A percentile compares a stretch with the other conserved stretches of the same genome.
These are phyloP conservation scores for Globisporangium paddicum DNA, from an alignment of 352 stramenopile genomes.

Conservation along the genomic window DNA sequence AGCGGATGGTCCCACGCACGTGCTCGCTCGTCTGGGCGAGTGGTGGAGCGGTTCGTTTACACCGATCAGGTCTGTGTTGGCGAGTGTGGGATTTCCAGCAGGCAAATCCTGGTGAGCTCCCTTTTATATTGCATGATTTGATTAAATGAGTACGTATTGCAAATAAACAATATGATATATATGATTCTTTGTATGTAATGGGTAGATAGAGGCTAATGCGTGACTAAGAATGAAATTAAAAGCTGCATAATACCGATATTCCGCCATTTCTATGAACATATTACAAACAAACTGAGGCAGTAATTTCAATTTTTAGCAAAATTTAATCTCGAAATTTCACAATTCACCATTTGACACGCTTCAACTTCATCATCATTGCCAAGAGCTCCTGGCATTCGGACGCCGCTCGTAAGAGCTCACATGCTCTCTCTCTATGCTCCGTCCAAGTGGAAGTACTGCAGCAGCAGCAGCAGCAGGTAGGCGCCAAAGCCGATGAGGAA, in stretches of 20 bases:
- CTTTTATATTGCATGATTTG: neutral
- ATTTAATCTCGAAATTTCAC: neutral
- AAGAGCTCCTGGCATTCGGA: neutral
- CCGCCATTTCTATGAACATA: neutral
- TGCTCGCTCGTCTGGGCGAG: neutral
- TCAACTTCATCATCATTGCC: neutral
- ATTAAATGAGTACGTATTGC: neutral
- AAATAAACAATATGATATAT: too few species aligned
- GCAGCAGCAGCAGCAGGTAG: constrained; percentile 24
- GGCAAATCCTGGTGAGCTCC: too few species aligned
- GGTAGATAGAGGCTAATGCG: too few species aligned
- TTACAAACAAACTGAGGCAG: neutral
- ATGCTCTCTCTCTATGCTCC: neutral
- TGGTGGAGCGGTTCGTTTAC: constrained; percentile 13
- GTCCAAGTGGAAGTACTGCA: constrained; percentile 17
- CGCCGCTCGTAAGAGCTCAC: too few species aligned
- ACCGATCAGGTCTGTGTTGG: constrained; percentile 6
- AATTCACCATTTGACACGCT: neutral
- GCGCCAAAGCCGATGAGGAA: constrained; percentile 44
- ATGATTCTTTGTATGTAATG: neutral
- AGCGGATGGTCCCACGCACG: constrained; percentile 2
- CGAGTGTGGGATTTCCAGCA: neutral
- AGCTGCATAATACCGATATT: neutral
- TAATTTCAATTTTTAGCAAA: neutral
- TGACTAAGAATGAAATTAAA: neutral